Evolutionary conservation across 2,329 filamentous ascomycete species (phyloP), one percentile per base, ranked within the genome.

Genomic region (Trichoderma lentiforme): DNA sequence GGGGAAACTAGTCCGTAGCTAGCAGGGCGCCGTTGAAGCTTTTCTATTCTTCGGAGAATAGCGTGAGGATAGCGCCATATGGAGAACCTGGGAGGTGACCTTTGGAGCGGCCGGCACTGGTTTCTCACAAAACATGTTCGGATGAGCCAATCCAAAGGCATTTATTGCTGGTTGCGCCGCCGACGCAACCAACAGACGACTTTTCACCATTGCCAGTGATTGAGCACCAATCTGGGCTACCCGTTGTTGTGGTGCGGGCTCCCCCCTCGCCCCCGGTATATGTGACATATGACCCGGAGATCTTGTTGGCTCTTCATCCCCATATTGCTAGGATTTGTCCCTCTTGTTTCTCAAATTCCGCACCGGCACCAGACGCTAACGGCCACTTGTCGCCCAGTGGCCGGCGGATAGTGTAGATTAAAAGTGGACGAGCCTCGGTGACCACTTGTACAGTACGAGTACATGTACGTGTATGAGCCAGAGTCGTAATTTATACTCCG

Each of bases 251-350:
- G 30, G 66, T 58, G 66, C 66, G 51, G 51, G 39, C 12, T 63
- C 18, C 53, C 56, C 53, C 8, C 56, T 57, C 36, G 24, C 26
- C 70, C 62, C 62, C 18, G 36, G 70, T 43, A 67, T 67, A 43
- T 66, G 63, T 71, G 70, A 71, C 56, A 68, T 72, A 69, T 68
- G 63, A 72, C 43, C 64, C 39, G 43, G 24, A 56, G 57, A 72
- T 72, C 70, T 68, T 69, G 70, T 72, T 68, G 70, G 64, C 43
- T 60, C 62, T 56, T 39, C 32, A 43, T 43, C 65, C 65, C 30
- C 65, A 69, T 47, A 47, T 57, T 39, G 64, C 64, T 18, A 28
- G 57, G 66, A 21, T 53, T 51, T 61, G 36, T 61, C 43, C 34
- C 57, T 28, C 66, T 51, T 51, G 57, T 26, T 21, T 62, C 36